A percentile compares a stretch with the other conserved stretches of the same genome.
These are phyloP conservation scores for Magnaporthiopsis poae DNA, from an alignment of 2,329 filamentous ascomycete genomes.

Conservation along the genomic window DNA sequence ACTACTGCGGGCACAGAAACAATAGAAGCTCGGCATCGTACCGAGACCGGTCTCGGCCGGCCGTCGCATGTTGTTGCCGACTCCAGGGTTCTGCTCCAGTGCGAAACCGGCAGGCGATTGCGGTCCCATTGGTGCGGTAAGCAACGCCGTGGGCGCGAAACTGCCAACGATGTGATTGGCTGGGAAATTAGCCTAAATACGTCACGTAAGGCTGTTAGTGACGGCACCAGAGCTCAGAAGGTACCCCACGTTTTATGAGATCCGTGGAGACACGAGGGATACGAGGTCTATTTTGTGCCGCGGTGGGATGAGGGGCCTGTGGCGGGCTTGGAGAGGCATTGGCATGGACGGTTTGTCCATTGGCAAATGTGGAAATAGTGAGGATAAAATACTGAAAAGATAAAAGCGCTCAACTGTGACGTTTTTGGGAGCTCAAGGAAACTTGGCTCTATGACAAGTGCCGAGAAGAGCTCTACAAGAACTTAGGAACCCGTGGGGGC, in stretches of 20 bases:
- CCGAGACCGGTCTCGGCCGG: background rate
- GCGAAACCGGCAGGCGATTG: background rate
- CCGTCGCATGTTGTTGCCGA: background rate
- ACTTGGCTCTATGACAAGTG: background rate
- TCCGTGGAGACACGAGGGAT: background rate
- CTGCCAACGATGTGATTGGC: background rate
- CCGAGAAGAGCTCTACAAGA: background rate
- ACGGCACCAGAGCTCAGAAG: background rate
- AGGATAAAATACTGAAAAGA: background rate
- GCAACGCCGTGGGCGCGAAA: background rate
- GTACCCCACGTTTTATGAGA: background rate
- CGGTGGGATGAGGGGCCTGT: background rate
- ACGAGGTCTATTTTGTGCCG: background rate
- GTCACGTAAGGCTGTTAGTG: conserved; percentile 4
- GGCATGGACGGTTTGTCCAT: background rate
- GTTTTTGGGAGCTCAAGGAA: background rate
- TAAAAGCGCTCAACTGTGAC: background rate
- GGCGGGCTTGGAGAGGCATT: background rate
- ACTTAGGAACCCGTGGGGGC: too few species aligned
- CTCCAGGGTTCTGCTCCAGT: background rate
- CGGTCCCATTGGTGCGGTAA: conserved; percentile 7
- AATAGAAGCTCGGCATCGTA: too few species aligned
- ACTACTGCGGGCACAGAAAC: too few species aligned
- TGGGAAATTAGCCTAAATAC: conserved; percentile 12
- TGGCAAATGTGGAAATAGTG: background rate